Evolutionary conservation across 2,329 filamentous ascomycete species (phyloP).

Genomic region (Teratosphaeria pseudoeucalypti): DNA sequence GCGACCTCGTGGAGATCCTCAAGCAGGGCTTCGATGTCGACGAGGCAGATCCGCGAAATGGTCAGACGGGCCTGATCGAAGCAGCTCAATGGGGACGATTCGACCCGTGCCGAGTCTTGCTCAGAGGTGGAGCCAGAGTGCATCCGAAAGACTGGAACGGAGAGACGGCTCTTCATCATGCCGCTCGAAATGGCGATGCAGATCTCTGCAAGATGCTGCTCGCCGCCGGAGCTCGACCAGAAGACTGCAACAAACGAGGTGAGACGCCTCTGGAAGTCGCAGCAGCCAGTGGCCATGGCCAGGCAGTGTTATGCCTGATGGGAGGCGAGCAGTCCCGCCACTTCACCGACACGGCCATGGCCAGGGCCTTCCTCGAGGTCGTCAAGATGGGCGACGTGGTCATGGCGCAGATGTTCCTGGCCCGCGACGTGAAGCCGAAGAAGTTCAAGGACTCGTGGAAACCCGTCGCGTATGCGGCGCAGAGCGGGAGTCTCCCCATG

Average conservation of each 20-base stretch:
- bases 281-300: constrained; percentile 6
- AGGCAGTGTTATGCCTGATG: constrained; percentile 9
- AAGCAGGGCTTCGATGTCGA: constrained; percentile 5
- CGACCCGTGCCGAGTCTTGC: constrained; percentile 5
- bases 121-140: constrained; percentile 4
- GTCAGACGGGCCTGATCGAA: constrained; percentile 7
- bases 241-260: constrained; percentile 6
- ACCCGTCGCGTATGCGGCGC: constrained; percentile 7
- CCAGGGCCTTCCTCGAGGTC: constrained; percentile 6
- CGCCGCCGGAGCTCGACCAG: constrained; percentile 3
- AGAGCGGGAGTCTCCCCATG: constrained; percentile 13
- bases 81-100: constrained; percentile 3
- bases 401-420: constrained; percentile 8
- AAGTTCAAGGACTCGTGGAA: constrained; percentile 14
- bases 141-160: constrained; percentile 7
- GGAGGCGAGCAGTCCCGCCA: constrained; percentile 1
- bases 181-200: constrained; percentile 7
- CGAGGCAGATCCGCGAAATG: constrained; percentile 5
- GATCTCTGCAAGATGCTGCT: constrained; percentile 10
- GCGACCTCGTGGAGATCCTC: background rate
- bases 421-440: constrained; percentile 9
- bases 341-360: constrained; percentile 3
- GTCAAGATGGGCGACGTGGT: constrained; percentile 8
- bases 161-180: constrained; percentile 8
- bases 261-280: constrained; percentile 9